These are phyloP conservation scores for Penicillium paradoxum DNA, from an alignment of 495 filamentous ascomycete species.

Conservation along the genomic window DNA sequence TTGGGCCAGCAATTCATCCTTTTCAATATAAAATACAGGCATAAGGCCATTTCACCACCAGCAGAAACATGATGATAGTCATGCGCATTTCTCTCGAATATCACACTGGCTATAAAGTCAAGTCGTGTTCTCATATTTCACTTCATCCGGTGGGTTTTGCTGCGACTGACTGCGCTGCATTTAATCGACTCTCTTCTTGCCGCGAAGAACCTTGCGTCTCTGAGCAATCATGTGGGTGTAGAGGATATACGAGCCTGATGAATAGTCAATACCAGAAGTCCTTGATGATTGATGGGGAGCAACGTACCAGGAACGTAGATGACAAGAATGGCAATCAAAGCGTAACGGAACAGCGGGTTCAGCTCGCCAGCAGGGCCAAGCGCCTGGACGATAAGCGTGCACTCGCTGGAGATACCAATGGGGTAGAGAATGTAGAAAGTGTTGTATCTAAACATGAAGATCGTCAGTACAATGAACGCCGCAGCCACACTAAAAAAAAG, in stretches of 20 bases:
- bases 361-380: conserved; percentile 53
- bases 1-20: background rate
- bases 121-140: background rate
- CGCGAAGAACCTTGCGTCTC: conserved; percentile 64
- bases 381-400: conserved; percentile 64
- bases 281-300: background rate
- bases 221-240: conserved; percentile 94
- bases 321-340: conserved; percentile 57
- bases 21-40: conserved; percentile 3
- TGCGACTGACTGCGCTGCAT: no score
- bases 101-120: background rate
- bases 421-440: conserved; percentile 91
- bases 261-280: conserved; percentile 13
- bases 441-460: conserved; percentile 58
- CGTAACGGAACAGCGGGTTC: conserved; percentile 48
- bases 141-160: background rate
- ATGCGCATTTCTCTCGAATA: background rate
- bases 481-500: background rate
- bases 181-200: conserved; percentile 28
- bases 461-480: background rate
- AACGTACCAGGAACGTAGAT: conserved; percentile 77
- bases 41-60: background rate
- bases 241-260: conserved; percentile 73
- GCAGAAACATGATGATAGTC: background rate
- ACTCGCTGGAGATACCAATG: conserved; percentile 82